These are phyloP conservation scores for Colletotrichum viniferum DNA, from an alignment of 2,329 filamentous ascomycete species.

Conservation along the genomic window DNA sequence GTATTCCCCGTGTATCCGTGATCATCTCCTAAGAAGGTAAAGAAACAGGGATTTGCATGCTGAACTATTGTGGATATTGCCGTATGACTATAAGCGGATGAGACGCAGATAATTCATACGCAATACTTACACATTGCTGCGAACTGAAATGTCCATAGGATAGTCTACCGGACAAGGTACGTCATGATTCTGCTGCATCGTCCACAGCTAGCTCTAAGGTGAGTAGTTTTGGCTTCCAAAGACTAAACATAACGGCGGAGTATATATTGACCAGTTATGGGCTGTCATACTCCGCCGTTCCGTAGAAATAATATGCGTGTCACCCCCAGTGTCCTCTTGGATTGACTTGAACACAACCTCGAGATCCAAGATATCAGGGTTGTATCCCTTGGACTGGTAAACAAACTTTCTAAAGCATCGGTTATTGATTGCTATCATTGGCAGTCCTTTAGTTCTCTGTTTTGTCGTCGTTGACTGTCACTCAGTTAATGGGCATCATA, in stretches of 20 bases:
- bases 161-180: rapidly evolving
- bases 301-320: neutral
- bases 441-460: too few species aligned
- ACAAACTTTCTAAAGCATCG: neutral
- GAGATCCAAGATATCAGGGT: too few species aligned
- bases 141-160: rapidly evolving
- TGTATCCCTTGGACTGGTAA: too few species aligned
- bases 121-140: neutral
- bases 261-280: neutral
- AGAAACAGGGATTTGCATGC: too few species aligned
- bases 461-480: too few species aligned
- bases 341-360: neutral
- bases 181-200: rapidly evolving
- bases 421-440: rapidly evolving
- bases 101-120: rapidly evolving
- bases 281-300: rapidly evolving
- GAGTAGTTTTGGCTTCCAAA: too few species aligned
- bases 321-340: neutral
- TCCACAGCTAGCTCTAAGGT: too few species aligned
- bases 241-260: rapidly evolving
- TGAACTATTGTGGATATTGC: too few species aligned
- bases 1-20: neutral
- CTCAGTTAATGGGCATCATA: too few species aligned
- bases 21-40: too few species aligned
- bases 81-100: neutral